Evolutionary conservation across 2,329 filamentous ascomycete species (phyloP).

Genomic region (Penicillium crustosum): DNA sequence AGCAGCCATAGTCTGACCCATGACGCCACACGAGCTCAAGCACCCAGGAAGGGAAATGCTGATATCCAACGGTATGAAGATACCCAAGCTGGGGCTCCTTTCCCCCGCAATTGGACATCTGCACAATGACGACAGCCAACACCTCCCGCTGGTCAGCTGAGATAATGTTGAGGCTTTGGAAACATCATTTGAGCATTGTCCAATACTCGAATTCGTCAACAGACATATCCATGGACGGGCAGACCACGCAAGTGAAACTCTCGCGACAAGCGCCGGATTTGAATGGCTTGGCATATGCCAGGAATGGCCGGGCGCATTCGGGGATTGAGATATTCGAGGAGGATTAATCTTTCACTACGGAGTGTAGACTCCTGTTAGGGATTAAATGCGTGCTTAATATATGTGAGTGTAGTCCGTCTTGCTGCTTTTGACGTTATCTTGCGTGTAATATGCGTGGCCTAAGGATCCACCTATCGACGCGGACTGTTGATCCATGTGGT

Average conservation of each 20-base stretch:
- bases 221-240: neutral
- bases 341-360: neutral
- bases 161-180: neutral
- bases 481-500: neutral
- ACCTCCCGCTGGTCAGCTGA: constrained; percentile 15
- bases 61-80: neutral
- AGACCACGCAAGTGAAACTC: neutral
- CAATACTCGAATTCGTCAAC: neutral
- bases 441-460: neutral
- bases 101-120: constrained; percentile 12
- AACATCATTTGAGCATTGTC: constrained; percentile 1
- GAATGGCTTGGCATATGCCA: constrained; percentile 9
- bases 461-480: constrained; percentile 4
- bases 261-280: constrained; percentile 4
- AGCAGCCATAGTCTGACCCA: neutral
- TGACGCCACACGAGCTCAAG: neutral
- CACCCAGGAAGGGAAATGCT: neutral
- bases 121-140: constrained; percentile 19
- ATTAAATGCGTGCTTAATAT: too few relatives aligned
- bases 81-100: neutral
- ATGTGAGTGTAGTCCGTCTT: neutral
- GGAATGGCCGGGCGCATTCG: constrained; percentile 14
- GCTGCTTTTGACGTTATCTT: constrained; percentile 6
- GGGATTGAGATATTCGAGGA: neutral
- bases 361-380: neutral